A percentile compares a stretch with the other conserved stretches of the same genome.
These are phyloP conservation scores for Coemansia erecta DNA, from an alignment of 192 early-diverging fungal species.

Conservation along the genomic window DNA sequence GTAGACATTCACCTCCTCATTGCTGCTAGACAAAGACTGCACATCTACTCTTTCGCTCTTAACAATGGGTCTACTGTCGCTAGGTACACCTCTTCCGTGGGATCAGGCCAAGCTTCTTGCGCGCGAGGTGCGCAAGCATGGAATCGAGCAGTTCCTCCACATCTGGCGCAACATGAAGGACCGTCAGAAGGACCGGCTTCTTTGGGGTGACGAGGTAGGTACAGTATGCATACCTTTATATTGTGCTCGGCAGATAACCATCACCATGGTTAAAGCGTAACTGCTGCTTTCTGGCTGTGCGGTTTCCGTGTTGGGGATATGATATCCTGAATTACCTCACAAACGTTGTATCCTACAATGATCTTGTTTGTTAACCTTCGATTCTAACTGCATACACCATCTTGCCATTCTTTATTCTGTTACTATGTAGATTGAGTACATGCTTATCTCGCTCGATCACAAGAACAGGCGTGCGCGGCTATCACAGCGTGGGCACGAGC, in stretches of 20 bases:
- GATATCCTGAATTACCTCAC: background rate
- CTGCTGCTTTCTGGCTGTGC: too few species aligned
- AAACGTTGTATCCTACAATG: background rate
- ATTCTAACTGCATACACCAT: background rate
- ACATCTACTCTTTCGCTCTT: background rate
- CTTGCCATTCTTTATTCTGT: slow-evolving; percentile 2
- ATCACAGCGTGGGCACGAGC: slow-evolving; percentile 77
- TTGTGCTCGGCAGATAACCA: too few species aligned
- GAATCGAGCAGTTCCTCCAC: slow-evolving; percentile 90
- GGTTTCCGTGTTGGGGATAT: too few species aligned
- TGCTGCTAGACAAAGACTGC: too few species aligned
- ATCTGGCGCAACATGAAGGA: slow-evolving; percentile 83
- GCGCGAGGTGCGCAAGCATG: slow-evolving; percentile 83
- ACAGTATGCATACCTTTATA: too few species aligned
- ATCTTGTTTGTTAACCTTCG: background rate
- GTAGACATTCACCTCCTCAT: too few species aligned
- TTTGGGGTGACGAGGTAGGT: slow-evolving; percentile 95
- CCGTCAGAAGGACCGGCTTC: slow-evolving; percentile 71
- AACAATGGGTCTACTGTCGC: slow-evolving; percentile 91
- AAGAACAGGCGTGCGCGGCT: slow-evolving; percentile 67
- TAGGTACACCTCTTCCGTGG: slow-evolving; percentile 98
- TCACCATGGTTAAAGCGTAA: too few species aligned
- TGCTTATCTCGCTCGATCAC: slow-evolving; percentile 81
- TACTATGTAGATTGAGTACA: slow-evolving; percentile 79
- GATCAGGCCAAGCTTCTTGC: slow-evolving; percentile 80